Percentiles rank a stretch among this genome's conserved stretches.
These are phyloP conservation scores for Stellera chamaejasme DNA, from an alignment of 345 rosid species.

Conservation along the genomic window DNA sequence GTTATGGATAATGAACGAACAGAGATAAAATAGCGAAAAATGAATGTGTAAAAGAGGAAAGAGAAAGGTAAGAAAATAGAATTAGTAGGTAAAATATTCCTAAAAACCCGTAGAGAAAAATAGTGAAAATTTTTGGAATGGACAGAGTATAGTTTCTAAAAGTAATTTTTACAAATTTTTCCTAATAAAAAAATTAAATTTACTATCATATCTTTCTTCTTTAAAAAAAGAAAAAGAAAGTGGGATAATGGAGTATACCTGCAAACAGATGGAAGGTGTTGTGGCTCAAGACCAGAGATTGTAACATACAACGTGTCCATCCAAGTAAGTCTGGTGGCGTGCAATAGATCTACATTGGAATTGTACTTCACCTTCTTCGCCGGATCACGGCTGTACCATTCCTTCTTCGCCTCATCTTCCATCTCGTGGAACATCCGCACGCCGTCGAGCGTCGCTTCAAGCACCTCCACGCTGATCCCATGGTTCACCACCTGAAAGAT, in stretches of 20 bases:
- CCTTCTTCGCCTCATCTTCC: conserved; percentile 8
- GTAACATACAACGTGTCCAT: not conserved
- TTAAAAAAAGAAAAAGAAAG: no score
- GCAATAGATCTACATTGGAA: conserved; percentile 5
- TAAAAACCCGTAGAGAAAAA: no score
- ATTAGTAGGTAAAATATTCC: no score
- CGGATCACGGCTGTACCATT: conserved; percentile 11
- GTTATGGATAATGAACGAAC: no score
- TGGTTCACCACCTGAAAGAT: conserved; percentile 25
- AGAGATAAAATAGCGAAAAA: no score
- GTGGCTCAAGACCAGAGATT: not conserved
- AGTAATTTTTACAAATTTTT: no score
- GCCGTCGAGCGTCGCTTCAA: conserved; percentile 18
- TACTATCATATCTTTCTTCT: no score
- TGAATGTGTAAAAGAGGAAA: no score
- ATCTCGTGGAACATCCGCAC: conserved; percentile 20
- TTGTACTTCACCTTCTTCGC: conserved; percentile 2
- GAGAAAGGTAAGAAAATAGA: no score
- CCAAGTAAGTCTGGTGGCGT: not conserved
- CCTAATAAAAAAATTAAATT: no score
- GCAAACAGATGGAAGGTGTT: not conserved
- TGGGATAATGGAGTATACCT: not conserved
- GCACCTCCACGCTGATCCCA: conserved; percentile 12
- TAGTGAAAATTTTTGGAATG: no score
- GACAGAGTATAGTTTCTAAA: no score